Evolutionary conservation across 805 yeast species (phyloP), one percentile per base, ranked within the genome.

Genomic region (Lachancea quebecensis): DNA sequence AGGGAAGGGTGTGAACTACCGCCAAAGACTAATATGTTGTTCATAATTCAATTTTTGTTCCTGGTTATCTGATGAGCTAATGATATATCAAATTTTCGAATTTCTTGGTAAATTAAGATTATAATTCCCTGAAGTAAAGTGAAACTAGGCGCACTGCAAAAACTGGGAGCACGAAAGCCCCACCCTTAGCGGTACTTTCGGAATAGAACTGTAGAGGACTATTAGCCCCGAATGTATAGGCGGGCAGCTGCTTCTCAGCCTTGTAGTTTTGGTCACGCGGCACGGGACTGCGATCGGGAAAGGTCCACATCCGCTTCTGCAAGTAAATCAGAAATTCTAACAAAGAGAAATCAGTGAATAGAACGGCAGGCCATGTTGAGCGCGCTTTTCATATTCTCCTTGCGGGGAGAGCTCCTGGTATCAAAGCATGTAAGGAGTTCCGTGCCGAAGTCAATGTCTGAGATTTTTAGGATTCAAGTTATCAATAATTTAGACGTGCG

Each of bases 401-500:
- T 73, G 44, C 79, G 83, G 48, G 98, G 97, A 4, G 97, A 90
- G 60, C 79, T 88, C 16, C 69, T 91, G 35, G 78, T 90, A 42
- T 81, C 93, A 17, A 77, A 85, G 44, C 59, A 85, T 32, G 82
- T 81, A 62, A 74, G 82, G 46, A 88, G 84, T 44, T 87, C 90
- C 2, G 77, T 88, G 45, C 79, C 86, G 53, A 67, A 91, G 42
- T 84, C 84, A 44, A 80, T 90, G 16, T 72, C 93, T 14, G 97
- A 90, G 54, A 86, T 89, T 28, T 91, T 91, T 58, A 75, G 96
- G n/a, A 82, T 89, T 44, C 96, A 91, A 59, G 96, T 91, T 25
- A 87, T 91, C 35, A 72, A 85, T 43, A 75, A 82, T 46, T 36
- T 50, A 10, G 59, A 57, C 62, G 67, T 72, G n/a, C 68, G 81